Base-by-base conservation (phyloP, 169 alveolate genomes). In the Plasmodium reichenowi region DNA sequence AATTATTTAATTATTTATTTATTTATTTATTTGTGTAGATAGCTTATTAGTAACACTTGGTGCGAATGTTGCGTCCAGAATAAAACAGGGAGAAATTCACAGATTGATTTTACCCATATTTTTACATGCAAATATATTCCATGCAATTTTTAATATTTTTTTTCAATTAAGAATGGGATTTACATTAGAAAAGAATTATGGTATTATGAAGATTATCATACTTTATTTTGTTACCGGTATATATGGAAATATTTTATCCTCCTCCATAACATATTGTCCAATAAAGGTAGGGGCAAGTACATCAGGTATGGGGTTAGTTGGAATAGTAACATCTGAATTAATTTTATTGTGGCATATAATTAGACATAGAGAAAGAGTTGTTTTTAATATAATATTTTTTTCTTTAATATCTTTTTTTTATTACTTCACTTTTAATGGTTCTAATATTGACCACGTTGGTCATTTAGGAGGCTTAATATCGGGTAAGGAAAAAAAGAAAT, bases 281-380 rank as follows among this genome's bases (percentile, higher is more conserved):
- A 92, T 93, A 45, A 94, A 93, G 64, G 97, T 95, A 32, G 97
- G 97, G 12, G 97, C 97, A 20, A 93, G 96, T 89, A 95, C 97
- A 22, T 93, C 97, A 26, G 97, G 97, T 24, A 94, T 95, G 92
- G 97, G 97, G 17, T 66, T 95, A 74, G 90, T 95, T 22, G 97
- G 97, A 9, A 88, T 93, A 26, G 95, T 94, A 70, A 71, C 95
- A n/a, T 93, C 96, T 45, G 96, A 95, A 74, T 78, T 95, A 56
- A 89, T 93, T n/a, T 80, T 95, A 74, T 88, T 91, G 47, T 95
- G 97, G 97, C 95, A 93, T 88, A 88, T 90, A 29, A 66, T 95
- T 88, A 95, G 93, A 24, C 95, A 93, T 68, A 88, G 94, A 52
- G 97, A 95, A 64, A 92, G 95, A 29, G 93, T 95, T 48, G 80